Evolutionary conservation across 2,329 filamentous ascomycete species (phyloP).

Genomic region (Fusarium concolor): DNA sequence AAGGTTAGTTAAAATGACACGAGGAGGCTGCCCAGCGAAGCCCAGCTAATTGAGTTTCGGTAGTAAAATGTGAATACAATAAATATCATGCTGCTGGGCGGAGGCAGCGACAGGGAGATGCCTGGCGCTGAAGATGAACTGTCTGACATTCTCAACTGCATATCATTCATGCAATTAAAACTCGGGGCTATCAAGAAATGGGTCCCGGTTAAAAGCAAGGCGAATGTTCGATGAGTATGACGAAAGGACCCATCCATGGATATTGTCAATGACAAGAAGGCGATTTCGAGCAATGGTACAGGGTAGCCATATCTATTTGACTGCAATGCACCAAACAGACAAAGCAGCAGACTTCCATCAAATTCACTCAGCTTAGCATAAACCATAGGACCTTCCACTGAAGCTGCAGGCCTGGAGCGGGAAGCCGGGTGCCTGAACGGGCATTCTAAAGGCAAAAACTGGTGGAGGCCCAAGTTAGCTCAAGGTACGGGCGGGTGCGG

Average conservation of each 20-base stretch:
- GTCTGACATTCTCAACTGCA: neutral
- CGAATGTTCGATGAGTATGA: neutral
- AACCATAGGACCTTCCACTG: conserved; percentile 4
- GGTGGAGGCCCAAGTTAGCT: conserved; percentile 29
- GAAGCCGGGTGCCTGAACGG: conserved; percentile 25
- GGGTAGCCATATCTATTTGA: neutral
- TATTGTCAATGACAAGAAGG: neutral
- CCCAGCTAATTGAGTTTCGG: no score
- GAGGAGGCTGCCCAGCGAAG: no score
- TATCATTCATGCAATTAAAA: neutral
- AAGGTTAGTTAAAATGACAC: no score
- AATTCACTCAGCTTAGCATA: conserved; percentile 3
- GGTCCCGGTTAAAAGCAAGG: neutral
- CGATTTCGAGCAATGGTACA: neutral
- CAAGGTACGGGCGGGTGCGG: conserved; percentile 23
- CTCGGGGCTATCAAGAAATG: neutral
- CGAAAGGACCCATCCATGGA: neutral
- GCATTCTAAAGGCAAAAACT: conserved; percentile 16
- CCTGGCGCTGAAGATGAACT: neutral
- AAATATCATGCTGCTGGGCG: no score
- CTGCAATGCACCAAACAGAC: no score
- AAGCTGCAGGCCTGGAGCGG: conserved; percentile 3
- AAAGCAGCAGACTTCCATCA: no score
- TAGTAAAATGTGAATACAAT: no score
- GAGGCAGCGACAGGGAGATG: neutral